These are phyloP conservation scores for Grosmannia penicillata DNA, from an alignment of 2,329 filamentous ascomycete species.

Conservation along the genomic window DNA sequence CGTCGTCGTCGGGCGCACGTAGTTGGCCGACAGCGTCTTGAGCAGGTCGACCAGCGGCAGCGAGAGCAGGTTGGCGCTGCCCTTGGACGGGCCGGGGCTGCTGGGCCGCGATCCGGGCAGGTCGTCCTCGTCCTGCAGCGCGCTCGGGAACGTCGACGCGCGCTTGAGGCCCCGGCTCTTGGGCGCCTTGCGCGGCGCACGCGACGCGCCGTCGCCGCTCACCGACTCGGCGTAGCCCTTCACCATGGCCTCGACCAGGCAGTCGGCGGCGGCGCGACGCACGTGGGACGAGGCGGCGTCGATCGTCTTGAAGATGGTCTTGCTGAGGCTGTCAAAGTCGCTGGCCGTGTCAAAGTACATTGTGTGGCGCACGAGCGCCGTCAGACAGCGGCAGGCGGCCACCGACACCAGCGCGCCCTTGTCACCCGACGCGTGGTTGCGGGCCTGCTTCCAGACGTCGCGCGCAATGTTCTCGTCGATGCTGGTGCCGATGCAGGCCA, in stretches of 20 bases:
- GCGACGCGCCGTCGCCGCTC: slow-evolving; percentile 18
- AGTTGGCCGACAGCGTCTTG: slow-evolving; percentile 65
- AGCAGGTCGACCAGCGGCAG: slow-evolving; percentile 68
- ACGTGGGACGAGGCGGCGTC: slow-evolving; percentile 64
- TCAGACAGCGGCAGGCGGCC: slow-evolving; percentile 65
- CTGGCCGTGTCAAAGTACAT: slow-evolving; percentile 73
- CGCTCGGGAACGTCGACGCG: slow-evolving; percentile 39
- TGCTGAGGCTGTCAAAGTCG: slow-evolving; percentile 83
- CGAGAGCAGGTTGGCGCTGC: slow-evolving; percentile 47
- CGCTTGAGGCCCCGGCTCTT: slow-evolving; percentile 45
- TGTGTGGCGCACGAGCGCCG: slow-evolving; percentile 56
- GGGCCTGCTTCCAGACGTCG: slow-evolving; percentile 85
- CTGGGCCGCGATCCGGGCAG: slow-evolving; percentile 44
- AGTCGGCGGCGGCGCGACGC: slow-evolving; percentile 74
- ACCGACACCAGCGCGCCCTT: slow-evolving; percentile 72
- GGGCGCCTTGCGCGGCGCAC: slow-evolving; percentile 56
- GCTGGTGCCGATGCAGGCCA: slow-evolving; percentile 58
- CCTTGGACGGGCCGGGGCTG: slow-evolving; percentile 46
- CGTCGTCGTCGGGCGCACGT: slow-evolving; percentile 61
- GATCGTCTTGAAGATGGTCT: slow-evolving; percentile 69
- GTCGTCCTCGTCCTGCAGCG: slow-evolving; percentile 52
- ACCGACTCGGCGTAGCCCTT: slow-evolving; percentile 58
- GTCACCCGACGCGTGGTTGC: slow-evolving; percentile 61
- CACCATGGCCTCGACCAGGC: slow-evolving; percentile 68
- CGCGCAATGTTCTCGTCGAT: slow-evolving; percentile 75